These are phyloP conservation scores for Wickerhamiella parazyma DNA, from an alignment of 805 yeast species.

Conservation along the genomic window DNA sequence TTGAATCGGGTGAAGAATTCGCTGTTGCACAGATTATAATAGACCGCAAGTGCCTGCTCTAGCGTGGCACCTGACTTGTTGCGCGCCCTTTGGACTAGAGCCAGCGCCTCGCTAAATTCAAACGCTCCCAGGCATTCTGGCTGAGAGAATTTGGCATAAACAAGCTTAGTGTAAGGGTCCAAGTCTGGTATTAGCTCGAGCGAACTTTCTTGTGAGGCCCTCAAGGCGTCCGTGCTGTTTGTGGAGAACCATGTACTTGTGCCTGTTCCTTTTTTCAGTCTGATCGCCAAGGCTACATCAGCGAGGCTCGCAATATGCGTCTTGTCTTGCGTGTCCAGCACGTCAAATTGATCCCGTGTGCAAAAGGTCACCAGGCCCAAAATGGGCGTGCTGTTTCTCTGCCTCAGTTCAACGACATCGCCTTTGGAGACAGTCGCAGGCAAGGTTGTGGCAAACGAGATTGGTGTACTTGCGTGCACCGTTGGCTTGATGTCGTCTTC, in stretches of 20 bases:
- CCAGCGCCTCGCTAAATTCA: constrained; percentile 2
- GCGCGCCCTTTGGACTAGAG: neutral
- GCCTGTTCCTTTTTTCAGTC: no score
- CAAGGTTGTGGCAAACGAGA: neutral
- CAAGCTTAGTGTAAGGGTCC: neutral
- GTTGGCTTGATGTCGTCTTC: no score
- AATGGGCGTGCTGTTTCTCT: constrained; percentile 4
- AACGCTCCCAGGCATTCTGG: neutral
- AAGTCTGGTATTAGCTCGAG: neutral
- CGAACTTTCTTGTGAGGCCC: neutral
- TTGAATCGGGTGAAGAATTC: neutral
- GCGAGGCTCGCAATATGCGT: neutral
- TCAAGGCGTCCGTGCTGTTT: neutral
- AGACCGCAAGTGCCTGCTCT: constrained; percentile 1
- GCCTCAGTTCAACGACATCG: constrained; percentile 15
- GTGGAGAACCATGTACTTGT: no score
- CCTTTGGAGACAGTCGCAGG: constrained; percentile 13
- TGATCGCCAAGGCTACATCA: constrained; percentile 12
- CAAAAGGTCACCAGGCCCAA: constrained; percentile 17
- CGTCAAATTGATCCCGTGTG: constrained; percentile 13
- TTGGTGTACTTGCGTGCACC: no score
- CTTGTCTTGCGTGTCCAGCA: constrained; percentile 8
- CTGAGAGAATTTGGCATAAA: constrained; percentile 1
- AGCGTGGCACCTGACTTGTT: neutral
- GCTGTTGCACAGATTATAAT: neutral